These are phyloP conservation scores for Elaeis oleifera DNA, from an alignment of 202 grass and related monocot genomes.

Conservation along the genomic window DNA sequence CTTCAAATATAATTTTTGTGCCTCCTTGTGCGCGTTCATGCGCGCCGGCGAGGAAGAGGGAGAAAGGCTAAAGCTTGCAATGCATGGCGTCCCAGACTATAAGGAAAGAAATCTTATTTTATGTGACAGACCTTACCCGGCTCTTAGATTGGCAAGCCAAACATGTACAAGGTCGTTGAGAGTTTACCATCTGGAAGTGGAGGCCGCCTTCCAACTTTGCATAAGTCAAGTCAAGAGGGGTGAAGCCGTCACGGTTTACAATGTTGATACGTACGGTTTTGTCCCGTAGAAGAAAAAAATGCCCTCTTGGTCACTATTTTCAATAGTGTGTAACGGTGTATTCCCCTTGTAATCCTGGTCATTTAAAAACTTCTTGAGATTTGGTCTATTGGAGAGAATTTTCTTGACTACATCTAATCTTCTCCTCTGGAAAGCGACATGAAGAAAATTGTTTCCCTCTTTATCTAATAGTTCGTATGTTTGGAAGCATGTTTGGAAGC, in stretches of 20 bases:
- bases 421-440: slow-evolving; percentile 42
- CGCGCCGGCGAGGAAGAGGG: too few relatives aligned
- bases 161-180: background rate
- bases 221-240: slow-evolving; percentile 40
- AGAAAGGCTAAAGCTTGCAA: too few relatives aligned
- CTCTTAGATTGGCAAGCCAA: background rate
- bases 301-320: slow-evolving; percentile 34
- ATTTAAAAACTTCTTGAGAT: slow-evolving; percentile 46
- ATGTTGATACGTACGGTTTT: slow-evolving; percentile 32
- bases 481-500: slow-evolving; percentile 45
- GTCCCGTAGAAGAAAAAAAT: slow-evolving; percentile 43
- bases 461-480: slow-evolving; percentile 43
- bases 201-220: slow-evolving; percentile 26
- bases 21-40: too few relatives aligned
- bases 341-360: slow-evolving; percentile 48
- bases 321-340: slow-evolving; percentile 54
- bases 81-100: too few relatives aligned
- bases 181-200: slow-evolving; percentile 42
- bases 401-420: slow-evolving; percentile 35
- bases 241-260: slow-evolving; percentile 48
- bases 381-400: slow-evolving; percentile 23
- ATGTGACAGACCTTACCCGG: background rate
- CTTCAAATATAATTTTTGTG: too few relatives aligned
- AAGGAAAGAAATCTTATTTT: too few relatives aligned
- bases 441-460: slow-evolving; percentile 66